Base-by-base conservation (phyloP, 2,329 filamentous ascomycete genomes). In the Teratosphaeria destructans region DNA sequence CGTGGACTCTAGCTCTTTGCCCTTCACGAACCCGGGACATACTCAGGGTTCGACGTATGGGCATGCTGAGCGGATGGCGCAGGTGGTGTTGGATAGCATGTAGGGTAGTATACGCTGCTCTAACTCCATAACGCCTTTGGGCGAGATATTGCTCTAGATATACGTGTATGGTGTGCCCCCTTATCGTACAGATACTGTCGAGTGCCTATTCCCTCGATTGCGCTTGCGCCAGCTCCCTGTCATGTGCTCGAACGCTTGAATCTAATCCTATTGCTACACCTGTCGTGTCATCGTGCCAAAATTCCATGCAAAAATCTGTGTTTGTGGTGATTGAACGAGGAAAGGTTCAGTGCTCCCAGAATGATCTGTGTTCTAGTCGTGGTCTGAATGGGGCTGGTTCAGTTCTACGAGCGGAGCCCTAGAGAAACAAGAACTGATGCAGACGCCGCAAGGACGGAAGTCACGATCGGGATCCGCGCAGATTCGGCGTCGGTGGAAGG, bases 1-100 rank as follows among this genome's bases (percentile, higher is more conserved):
- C 0, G 62, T 62, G 6, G 63, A 62, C 55, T 57, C 60, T 32
- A 61, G 59, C 56, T 47, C 57, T 10, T 62, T 65, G 37, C 63
- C 62, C 10, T 56, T 54, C 11, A 52, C 58, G 49, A 49, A 43
- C n/a, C 37, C 37, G 5, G 37, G 37, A n/a, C 37, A 43, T 5
- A 43, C 37, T 10, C 37, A 43, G 16, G 37, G 37, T 10, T 43
- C 37, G 5, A 43, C 37, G 37, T 43, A 43, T 43, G 37, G 37
- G 12, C 37, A 43, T 43, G 37, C 37, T 16, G 37, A 43, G 37
- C 2, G 37, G 37, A 43, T 43, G 37, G 37, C 11, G 10, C 37
- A 43, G 37, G 37, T 16, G 11, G 11, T 43, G 37, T n/a, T 43
- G 37, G 16, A 43, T 43, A 43, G 37, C 43, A 49, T 23, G 43